These are phyloP conservation scores for Trichophyton verrucosum DNA, from an alignment of 2,329 filamentous ascomycete genomes.

Conservation along the genomic window DNA sequence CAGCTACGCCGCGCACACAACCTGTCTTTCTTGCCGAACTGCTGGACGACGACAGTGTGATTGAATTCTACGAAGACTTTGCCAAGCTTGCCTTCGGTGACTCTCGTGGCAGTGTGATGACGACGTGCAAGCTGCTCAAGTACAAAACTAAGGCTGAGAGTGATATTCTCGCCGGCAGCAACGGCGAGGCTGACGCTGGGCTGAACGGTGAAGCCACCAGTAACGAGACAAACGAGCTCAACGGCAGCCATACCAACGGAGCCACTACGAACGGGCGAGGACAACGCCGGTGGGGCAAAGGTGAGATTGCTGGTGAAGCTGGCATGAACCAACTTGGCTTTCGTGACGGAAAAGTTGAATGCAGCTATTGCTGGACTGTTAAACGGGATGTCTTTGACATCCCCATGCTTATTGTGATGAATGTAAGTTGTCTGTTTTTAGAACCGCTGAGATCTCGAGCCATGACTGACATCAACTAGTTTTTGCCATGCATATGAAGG, in stretches of 20 bases:
- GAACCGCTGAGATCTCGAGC: neutral
- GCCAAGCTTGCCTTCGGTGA: constrained; percentile 85
- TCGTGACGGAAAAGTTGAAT: constrained; percentile 83
- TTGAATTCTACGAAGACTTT: constrained; percentile 94
- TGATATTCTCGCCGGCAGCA: constrained; percentile 30
- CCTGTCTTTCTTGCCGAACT: constrained; percentile 86
- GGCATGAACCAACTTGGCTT: constrained; percentile 69
- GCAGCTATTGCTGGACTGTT: constrained; percentile 93
- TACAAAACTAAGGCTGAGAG: constrained; percentile 63
- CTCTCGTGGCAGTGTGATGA: constrained; percentile 70
- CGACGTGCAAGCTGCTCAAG: constrained; percentile 75
- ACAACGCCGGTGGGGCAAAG: constrained; percentile 24
- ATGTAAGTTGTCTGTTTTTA: constrained; percentile 51
- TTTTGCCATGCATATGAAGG: constrained; percentile 20
- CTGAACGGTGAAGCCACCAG: constrained; percentile 15
- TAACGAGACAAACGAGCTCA: constrained; percentile 8
- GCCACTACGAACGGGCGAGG: constrained; percentile 27
- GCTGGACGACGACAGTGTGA: constrained; percentile 82
- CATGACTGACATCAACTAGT: constrained; percentile 14
- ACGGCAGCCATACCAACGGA: neutral
- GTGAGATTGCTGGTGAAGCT: constrained; percentile 39
- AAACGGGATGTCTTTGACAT: constrained; percentile 97
- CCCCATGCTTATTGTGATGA: constrained; percentile 96
- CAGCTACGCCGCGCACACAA: constrained; percentile 41
- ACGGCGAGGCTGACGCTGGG: constrained; percentile 5